Percentiles rank a stretch among this genome's conserved stretches.
phyloP scores from a whole-genome alignment of 2,329 filamentous ascomycete species.

The Neopestalotiopsis sp. region DNA sequence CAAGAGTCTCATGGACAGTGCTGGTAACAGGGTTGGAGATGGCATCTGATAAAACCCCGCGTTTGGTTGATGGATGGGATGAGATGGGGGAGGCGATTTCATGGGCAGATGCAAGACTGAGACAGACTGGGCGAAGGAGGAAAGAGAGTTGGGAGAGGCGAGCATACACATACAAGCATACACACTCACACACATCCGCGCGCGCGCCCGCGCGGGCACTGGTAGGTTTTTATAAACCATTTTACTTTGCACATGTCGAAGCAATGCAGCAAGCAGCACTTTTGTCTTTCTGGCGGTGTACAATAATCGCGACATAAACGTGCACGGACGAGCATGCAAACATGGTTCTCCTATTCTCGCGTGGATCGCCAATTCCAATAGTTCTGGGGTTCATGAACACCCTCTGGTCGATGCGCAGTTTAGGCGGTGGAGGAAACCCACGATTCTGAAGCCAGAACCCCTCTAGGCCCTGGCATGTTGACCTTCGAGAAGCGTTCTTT shows the following conservation, averaged over 20 bases:
- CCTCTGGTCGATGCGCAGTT: neutral
- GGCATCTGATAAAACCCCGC: constrained; percentile 1
- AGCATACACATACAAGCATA: too few relatives aligned
- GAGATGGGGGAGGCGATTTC: neutral
- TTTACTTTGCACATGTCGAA: too few relatives aligned
- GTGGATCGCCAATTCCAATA: neutral
- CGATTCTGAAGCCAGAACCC: too few relatives aligned
- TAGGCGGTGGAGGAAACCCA: neutral
- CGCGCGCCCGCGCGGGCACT: neutral
- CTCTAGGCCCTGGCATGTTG: neutral
- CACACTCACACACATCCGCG: too few relatives aligned
- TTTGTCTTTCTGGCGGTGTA: neutral
- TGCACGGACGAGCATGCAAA: neutral
- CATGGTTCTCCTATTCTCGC: neutral
- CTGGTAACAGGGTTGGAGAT: neutral
- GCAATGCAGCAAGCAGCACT: too few relatives aligned
- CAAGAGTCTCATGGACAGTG: neutral
- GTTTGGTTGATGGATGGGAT: neutral
- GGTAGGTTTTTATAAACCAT: neutral
- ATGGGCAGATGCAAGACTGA: neutral
- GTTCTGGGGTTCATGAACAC: constrained; percentile 2
- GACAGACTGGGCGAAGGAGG: too few relatives aligned
- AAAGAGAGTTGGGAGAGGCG: too few relatives aligned
- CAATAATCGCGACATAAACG: neutral
- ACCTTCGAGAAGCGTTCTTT: neutral